A percentile compares a stretch with the other conserved stretches of the same genome.
Evolutionary conservation across 148 eudicot species (phyloP).

Genomic region (Diospyros lotus): DNA sequence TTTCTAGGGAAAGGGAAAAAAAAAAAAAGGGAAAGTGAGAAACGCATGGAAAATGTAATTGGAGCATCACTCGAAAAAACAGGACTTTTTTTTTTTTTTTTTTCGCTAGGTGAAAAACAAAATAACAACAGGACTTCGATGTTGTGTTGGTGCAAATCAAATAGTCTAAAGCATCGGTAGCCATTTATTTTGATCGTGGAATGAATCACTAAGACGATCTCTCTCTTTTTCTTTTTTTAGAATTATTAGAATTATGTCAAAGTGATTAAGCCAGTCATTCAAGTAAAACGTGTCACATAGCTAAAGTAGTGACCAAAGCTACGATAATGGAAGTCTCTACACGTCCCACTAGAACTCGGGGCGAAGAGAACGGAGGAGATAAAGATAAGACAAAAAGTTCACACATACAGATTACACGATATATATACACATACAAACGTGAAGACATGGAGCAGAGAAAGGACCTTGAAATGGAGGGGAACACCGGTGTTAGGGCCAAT

Average conservation of each 20-base stretch:
- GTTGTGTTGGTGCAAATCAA: too few species aligned
- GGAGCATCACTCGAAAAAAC: too few species aligned
- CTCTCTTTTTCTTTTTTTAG: too few species aligned
- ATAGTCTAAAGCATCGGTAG: too few species aligned
- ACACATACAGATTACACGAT: neutral
- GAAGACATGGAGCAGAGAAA: neutral
- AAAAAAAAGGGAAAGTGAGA: too few species aligned
- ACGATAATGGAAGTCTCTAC: neutral
- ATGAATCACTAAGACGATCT: too few species aligned
- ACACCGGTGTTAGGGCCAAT: constrained; percentile 40
- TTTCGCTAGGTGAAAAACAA: too few species aligned
- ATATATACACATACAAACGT: neutral
- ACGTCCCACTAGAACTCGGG: neutral
- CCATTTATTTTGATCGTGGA: too few species aligned
- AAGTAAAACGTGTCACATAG: neutral
- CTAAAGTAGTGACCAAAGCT: neutral
- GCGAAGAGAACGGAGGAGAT: neutral
- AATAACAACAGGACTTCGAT: too few species aligned
- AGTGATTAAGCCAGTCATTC: neutral
- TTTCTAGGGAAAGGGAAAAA: too few species aligned
- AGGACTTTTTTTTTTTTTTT: too few species aligned
- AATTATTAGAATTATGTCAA: neutral
- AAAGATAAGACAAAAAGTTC: neutral
- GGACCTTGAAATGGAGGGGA: constrained; percentile 71
- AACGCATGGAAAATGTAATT: too few species aligned